A percentile compares a stretch with the other conserved stretches of the same genome.
phyloP scores from a whole-genome alignment of 139 green algal species.

The Bryopsis sp. region DNA sequence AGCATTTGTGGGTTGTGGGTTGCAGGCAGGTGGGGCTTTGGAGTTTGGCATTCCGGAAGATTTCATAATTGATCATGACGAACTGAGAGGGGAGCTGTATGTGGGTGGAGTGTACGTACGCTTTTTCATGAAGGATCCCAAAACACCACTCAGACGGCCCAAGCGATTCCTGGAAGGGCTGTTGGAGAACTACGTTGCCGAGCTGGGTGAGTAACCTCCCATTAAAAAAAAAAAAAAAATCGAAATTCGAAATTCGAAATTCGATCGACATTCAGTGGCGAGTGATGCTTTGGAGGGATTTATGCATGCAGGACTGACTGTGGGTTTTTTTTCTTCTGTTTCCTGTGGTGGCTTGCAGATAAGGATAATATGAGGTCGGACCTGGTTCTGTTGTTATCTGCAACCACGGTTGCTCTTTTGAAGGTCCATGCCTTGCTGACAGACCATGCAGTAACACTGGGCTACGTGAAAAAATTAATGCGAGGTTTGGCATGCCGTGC shows the following conservation, averaged over 20 bases:
- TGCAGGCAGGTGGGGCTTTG: conserved; percentile 21
- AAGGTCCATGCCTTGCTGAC: conserved; percentile 43
- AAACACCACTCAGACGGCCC: conserved; percentile 59
- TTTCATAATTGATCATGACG: conserved; percentile 36
- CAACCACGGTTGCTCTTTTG: conserved; percentile 56
- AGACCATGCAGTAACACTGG: conserved; percentile 54
- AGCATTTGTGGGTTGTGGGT: neutral
- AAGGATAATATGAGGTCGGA: conserved; percentile 5
- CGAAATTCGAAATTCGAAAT: no score
- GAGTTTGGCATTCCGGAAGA: conserved; percentile 42
- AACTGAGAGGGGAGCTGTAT: conserved; percentile 53
- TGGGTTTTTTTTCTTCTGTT: neutral
- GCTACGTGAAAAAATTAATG: conserved; percentile 52
- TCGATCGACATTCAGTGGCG: no score
- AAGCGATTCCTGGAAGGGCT: conserved; percentile 64
- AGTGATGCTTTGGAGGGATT: no score
- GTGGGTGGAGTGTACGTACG: conserved; percentile 84
- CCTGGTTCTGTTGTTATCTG: conserved; percentile 49
- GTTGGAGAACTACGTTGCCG: conserved; percentile 41
- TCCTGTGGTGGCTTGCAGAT: neutral
- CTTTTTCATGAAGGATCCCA: conserved; percentile 78
- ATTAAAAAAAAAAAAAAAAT: no score
- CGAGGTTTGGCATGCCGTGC: conserved; percentile 29
- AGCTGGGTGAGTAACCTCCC: neutral
- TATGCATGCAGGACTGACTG: neutral